A percentile compares a stretch with the other conserved stretches of the same genome.
Evolutionary conservation across 768 basidiomycete species (phyloP).

Genomic region (Mrakia blollopis): DNA sequence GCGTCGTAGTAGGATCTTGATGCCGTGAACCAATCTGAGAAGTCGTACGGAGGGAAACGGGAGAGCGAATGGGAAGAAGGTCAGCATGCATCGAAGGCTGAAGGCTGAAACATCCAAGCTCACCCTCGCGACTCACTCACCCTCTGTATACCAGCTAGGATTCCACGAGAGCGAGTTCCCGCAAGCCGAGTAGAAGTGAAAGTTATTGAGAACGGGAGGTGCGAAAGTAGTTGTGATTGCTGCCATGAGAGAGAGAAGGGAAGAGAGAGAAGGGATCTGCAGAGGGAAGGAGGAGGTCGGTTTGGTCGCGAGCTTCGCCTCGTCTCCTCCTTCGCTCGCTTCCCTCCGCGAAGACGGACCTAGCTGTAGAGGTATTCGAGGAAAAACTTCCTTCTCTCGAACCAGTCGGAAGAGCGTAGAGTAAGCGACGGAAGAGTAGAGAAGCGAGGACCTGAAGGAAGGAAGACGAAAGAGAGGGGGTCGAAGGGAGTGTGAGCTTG

Average conservation of each 20-base stretch:
- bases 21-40: slow-evolving; percentile 4
- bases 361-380: background rate
- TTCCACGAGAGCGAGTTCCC: background rate
- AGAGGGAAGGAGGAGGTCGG: background rate
- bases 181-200: slow-evolving; percentile 14
- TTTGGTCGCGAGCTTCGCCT: background rate
- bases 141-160: slow-evolving; percentile 1
- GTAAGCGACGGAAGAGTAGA: background rate
- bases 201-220: slow-evolving; percentile 12
- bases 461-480: background rate
- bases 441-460: slow-evolving; percentile 5
- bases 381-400: too few species aligned
- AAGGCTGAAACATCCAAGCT: background rate
- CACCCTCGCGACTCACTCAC: background rate
- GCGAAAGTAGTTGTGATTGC: slow-evolving; percentile 1
- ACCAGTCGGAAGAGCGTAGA: background rate
- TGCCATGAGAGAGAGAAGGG: background rate
- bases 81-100: background rate
- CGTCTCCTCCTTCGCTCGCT: background rate
- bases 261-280: background rate
- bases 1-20: slow-evolving; percentile 20
- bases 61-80: background rate
- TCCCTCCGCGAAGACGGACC: background rate
- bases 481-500: background rate
- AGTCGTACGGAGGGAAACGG: too few species aligned